Conservation (phyloP, 495 filamentous ascomycete species). For the Penicillium desertorum region DNA sequence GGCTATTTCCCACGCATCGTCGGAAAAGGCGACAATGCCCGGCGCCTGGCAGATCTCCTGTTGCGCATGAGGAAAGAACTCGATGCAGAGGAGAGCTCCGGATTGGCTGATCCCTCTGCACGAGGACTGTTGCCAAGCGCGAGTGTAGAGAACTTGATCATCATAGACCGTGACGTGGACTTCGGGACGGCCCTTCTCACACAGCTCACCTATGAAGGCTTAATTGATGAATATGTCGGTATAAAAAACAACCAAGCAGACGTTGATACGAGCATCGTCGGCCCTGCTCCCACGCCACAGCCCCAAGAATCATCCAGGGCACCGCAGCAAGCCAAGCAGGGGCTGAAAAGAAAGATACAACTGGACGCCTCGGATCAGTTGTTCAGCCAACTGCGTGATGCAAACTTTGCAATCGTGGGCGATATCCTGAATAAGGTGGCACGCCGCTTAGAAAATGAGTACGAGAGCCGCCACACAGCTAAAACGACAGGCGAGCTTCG, state of each 20-base stretch:
- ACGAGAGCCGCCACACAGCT: constrained; percentile 82
- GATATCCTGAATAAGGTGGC: constrained; percentile 87
- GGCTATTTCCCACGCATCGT: constrained; percentile 94
- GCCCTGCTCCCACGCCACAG: constrained; percentile 59
- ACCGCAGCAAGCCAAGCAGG: constrained; percentile 53
- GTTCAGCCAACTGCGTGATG: constrained; percentile 83
- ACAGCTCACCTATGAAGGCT: constrained; percentile 93
- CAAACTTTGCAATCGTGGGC: constrained; percentile 94
- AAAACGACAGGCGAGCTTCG: constrained; percentile 87
- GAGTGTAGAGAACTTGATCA: constrained; percentile 82
- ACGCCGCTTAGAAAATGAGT: constrained; percentile 80
- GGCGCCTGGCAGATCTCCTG: constrained; percentile 83
- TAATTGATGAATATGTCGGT: constrained; percentile 92
- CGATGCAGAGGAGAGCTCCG: constrained; percentile 71
- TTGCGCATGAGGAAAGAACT: constrained; percentile 89
- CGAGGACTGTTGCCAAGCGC: constrained; percentile 79
- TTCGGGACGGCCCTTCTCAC: constrained; percentile 88
- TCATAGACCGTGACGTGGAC: constrained; percentile 94
- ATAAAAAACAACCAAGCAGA: constrained; percentile 87
- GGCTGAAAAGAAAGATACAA: constrained; percentile 84
- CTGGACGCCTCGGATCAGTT: constrained; percentile 88
- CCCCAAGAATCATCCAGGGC: constrained; percentile 55
- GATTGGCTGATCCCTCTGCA: constrained; percentile 54
- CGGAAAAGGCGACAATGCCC: constrained; percentile 93
- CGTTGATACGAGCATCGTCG: constrained; percentile 88